Evolutionary conservation across 2,329 filamentous ascomycete species (phyloP).

Genomic region (Geosmithia flava): DNA sequence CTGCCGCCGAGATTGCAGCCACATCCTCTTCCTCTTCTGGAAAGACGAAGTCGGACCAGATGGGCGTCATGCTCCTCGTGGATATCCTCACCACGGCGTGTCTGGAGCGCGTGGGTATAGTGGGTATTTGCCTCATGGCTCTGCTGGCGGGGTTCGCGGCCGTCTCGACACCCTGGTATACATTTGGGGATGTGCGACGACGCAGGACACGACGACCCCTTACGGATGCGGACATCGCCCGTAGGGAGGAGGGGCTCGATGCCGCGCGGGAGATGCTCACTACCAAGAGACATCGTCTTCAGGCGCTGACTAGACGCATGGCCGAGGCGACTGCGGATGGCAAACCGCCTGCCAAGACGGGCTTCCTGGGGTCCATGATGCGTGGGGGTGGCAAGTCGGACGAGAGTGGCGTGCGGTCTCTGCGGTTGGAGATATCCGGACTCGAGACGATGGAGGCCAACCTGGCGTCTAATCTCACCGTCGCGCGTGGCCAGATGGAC

Average conservation of each 20-base stretch:
- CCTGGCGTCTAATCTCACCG: constrained; percentile 50
- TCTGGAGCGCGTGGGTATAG: constrained; percentile 63
- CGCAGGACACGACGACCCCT: constrained; percentile 35
- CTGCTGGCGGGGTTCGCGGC: constrained; percentile 80
- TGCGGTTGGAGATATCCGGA: constrained; percentile 67
- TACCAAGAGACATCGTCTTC: constrained; percentile 61
- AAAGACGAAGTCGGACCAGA: constrained; percentile 9
- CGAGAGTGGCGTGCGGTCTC: constrained; percentile 41
- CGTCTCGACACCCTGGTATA: constrained; percentile 81
- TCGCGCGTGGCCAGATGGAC: constrained; percentile 50
- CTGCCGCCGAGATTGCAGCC: background rate
- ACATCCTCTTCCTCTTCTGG: background rate
- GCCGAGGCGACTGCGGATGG: constrained; percentile 19
- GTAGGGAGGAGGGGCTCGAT: constrained; percentile 68
- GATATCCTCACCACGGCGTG: constrained; percentile 37
- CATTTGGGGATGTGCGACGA: constrained; percentile 49
- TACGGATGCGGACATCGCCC: constrained; percentile 60
- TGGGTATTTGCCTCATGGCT: constrained; percentile 79
- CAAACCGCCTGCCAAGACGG: constrained; percentile 15
- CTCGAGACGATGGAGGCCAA: constrained; percentile 69
- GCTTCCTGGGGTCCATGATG: constrained; percentile 55
- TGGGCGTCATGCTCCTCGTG: constrained; percentile 11
- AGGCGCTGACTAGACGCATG: constrained; percentile 53
- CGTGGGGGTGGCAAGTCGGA: constrained; percentile 50
- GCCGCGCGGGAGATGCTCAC: constrained; percentile 70